Conservation (phyloP, 257 asterid genomes). For the Lycium barbarum region DNA sequence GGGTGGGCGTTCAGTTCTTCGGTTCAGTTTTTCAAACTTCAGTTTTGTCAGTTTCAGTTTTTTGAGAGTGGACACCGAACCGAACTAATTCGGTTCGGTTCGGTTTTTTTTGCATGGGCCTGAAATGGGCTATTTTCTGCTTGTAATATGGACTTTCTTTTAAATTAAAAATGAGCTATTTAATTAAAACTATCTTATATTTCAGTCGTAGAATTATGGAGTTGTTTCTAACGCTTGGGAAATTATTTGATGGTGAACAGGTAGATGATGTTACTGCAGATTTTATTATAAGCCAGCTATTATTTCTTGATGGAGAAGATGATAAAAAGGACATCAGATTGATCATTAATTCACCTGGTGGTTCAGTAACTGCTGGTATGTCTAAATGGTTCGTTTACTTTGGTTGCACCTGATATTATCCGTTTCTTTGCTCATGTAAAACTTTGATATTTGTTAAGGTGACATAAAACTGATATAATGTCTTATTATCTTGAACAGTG, state of each 20-base stretch:
- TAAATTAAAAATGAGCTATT: too few relatives aligned
- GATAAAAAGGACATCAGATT: constrained; percentile 73
- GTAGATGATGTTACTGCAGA: constrained; percentile 87
- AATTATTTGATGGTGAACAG: constrained; percentile 49
- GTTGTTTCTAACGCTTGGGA: constrained; percentile 12
- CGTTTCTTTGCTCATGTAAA: neutral
- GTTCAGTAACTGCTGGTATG: constrained; percentile 95
- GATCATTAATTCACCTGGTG: constrained; percentile 97
- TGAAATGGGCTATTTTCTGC: too few relatives aligned
- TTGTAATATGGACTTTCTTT: too few relatives aligned
- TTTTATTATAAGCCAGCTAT: constrained; percentile 79
- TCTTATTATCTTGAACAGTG: neutral
- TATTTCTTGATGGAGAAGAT: constrained; percentile 89
- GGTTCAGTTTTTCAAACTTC: too few relatives aligned
- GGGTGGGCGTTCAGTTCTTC: too few relatives aligned
- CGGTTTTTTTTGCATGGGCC: too few relatives aligned
- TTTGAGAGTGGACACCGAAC: too few relatives aligned
- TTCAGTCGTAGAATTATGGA: neutral
- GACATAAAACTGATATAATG: neutral
- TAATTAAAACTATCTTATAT: neutral
- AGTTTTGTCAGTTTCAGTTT: too few relatives aligned
- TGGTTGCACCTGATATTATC: neutral
- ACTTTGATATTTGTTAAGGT: neutral
- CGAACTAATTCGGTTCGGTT: too few relatives aligned
- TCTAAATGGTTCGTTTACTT: constrained; percentile 10